Evolutionary conservation across 2,329 filamentous ascomycete genomes (phyloP), one percentile per base, ranked within the genome.

Genomic region (Sordariomycetes sp.): DNA sequence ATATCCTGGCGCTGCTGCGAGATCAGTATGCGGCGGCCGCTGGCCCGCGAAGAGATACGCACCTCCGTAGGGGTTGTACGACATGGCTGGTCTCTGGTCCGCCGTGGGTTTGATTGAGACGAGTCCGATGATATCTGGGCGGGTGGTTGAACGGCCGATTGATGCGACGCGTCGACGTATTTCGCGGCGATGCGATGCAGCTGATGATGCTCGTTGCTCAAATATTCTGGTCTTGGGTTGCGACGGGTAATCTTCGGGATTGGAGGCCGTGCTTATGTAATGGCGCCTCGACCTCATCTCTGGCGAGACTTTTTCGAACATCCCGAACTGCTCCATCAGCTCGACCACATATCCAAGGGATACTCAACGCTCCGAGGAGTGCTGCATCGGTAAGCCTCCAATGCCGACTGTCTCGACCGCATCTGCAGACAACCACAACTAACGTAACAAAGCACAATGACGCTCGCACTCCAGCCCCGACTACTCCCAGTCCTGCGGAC

Each of bases 11-110:
- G 52, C 35, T 50, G 52, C 22, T 24, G 45, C 52, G 52, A 15
- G 20, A 24, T 10, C 15, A 45, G 52, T 55, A 48, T 52, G 22
- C 53, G 45, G 8, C 36, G 32, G 39, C 34, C n/a, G 55, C 52
- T 20, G 12, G 25, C 24, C 13, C 12, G 55, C 42, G 10, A 34
- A 36, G 25, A 34, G 22, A 54, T 32, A 65, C 70, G 62, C 66
- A 78, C 76, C 76, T 72, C 78, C 78, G 61, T 83, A 83, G n/a
- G 77, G 79, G 65, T 82, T 81, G 68, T 82, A 83, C 20, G 80
- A 72, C 80, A 83, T 83, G 59, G 51, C 64, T 24, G 39, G 3
- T 13, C 15, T 5, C 7, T 15, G 17, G 54, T 24, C n/a, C 36
- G 3, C 3, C 22, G 45, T 24, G 22, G 24, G 10, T 20, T 24